Percentiles rank a stretch among this genome's conserved stretches.
phyloP scores from a whole-genome alignment of 1,284 basidiomycete species.

The Schizopora paradoxa region DNA sequence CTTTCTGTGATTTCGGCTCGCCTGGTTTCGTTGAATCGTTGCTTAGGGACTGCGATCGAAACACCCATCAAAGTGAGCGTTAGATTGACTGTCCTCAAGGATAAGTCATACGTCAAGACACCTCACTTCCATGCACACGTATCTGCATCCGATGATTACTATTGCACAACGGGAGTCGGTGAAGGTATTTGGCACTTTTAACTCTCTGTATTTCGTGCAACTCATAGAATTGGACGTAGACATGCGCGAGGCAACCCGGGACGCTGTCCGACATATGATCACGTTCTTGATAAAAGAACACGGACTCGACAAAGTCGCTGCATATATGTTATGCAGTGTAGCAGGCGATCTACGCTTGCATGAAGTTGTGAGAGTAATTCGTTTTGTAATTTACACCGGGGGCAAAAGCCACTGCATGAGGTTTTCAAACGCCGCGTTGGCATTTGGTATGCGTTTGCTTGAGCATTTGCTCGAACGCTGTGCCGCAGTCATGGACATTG shows the following conservation, averaged over 20 bases:
- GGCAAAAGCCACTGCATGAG: background rate
- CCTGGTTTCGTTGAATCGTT: background rate
- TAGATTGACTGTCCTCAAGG: conserved; percentile 49
- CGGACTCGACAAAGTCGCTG: conserved; percentile 37
- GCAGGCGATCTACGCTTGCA: conserved; percentile 55
- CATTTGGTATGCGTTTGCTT: too few species aligned
- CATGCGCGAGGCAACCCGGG: conserved; percentile 47
- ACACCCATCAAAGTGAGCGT: conserved; percentile 54
- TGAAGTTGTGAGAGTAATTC: conserved; percentile 45
- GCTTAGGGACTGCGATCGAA: conserved; percentile 54
- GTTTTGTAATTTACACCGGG: background rate
- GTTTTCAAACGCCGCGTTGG: background rate
- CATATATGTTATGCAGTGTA: conserved; percentile 60
- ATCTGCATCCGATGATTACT: conserved; percentile 37
- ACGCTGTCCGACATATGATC: conserved; percentile 55
- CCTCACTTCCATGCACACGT: conserved; percentile 45
- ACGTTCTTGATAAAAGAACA: conserved; percentile 40
- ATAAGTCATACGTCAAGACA: conserved; percentile 50
- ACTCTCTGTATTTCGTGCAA: background rate
- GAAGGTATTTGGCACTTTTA: conserved; percentile 26
- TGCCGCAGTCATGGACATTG: too few species aligned
- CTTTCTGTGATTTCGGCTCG: background rate
- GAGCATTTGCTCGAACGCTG: too few species aligned
- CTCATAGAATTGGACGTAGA: conserved; percentile 28
- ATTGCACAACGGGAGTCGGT: conserved; percentile 54